Percentiles rank a stretch among this genome's conserved stretches.
Evolutionary conservation across 176 grass and related monocot species (phyloP).

Genomic region (Musa beccarii): DNA sequence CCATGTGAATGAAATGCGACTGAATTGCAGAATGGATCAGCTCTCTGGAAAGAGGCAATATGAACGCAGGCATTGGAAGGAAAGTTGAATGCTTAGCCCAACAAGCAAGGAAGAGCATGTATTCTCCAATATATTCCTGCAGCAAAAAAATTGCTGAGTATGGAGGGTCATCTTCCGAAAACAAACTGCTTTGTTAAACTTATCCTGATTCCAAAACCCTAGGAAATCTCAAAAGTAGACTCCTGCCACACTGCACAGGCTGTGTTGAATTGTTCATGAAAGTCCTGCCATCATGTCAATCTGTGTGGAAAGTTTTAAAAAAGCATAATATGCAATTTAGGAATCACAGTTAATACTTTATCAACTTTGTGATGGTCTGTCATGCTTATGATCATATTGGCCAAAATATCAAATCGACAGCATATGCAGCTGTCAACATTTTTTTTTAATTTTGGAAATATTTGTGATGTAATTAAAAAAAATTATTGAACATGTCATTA

Average conservation of each 20-base stretch:
- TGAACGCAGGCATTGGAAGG: slow-evolving; percentile 58
- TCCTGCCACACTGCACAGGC: neutral
- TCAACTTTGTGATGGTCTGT: no score
- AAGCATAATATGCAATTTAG: neutral
- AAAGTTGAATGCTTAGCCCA: slow-evolving; percentile 70
- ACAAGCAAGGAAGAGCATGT: slow-evolving; percentile 68
- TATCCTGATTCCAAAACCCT: slow-evolving; percentile 42
- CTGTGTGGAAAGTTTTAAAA: neutral
- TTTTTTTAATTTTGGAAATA: no score
- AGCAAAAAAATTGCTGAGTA: slow-evolving; percentile 99
- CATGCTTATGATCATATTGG: no score
- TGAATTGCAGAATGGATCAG: slow-evolving; percentile 33
- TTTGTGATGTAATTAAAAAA: no score
- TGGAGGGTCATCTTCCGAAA: slow-evolving; percentile 36
- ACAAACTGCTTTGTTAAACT: slow-evolving; percentile 51
- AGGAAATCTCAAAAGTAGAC: slow-evolving; percentile 22
- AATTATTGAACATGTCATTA: no score
- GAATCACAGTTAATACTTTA: no score
- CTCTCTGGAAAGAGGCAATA: slow-evolving; percentile 64
- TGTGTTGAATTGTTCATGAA: neutral
- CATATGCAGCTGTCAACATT: no score
- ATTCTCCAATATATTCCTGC: slow-evolving; percentile 79
- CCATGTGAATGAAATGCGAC: slow-evolving; percentile 52
- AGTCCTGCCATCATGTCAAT: neutral
- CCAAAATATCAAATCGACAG: no score